Conservation (phyloP, 768 basidiomycete genomes). For the Antrodiella citrinella region DNA sequence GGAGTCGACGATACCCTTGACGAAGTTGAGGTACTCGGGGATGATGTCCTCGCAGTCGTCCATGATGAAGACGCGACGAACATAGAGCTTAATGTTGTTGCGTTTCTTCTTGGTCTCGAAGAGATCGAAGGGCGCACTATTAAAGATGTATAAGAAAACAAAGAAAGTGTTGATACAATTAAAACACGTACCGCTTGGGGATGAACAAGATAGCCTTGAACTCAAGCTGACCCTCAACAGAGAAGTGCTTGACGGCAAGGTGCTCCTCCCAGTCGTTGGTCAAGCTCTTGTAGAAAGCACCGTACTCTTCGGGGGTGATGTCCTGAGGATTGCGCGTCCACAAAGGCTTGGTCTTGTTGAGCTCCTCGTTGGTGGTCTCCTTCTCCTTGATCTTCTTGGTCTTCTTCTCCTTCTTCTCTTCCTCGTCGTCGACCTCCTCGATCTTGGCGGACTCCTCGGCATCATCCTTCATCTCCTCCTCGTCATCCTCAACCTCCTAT, state of each 20-base stretch:
- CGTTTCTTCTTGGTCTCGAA: slow-evolving; percentile 99
- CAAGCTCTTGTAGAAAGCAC: slow-evolving; percentile 97
- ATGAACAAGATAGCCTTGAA: slow-evolving; percentile 99
- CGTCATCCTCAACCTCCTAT: slow-evolving; percentile 85
- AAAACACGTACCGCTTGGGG: slow-evolving; percentile 76
- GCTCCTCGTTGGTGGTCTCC: slow-evolving; percentile 84
- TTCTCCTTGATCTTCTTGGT: slow-evolving; percentile 85
- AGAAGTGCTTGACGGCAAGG: slow-evolving; percentile 99
- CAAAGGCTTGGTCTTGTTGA: slow-evolving; percentile 99
- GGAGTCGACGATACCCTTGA: slow-evolving; percentile 99
- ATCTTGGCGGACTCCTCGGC: slow-evolving; percentile 75
- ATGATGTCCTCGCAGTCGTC: slow-evolving; percentile 99
- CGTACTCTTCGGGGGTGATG: slow-evolving; percentile 90
- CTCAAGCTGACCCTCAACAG: slow-evolving; percentile 99
- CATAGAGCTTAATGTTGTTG: slow-evolving; percentile 99
- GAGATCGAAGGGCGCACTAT: slow-evolving; percentile 94
- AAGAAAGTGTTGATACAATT: neutral
- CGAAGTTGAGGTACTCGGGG: slow-evolving; percentile 99
- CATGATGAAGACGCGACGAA: slow-evolving; percentile 99
- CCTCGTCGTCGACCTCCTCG: slow-evolving; percentile 58
- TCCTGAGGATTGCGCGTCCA: slow-evolving; percentile 98
- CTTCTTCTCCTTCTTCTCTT: slow-evolving; percentile 70
- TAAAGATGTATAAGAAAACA: slow-evolving; percentile 6
- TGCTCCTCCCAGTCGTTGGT: slow-evolving; percentile 99
- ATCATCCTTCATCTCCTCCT: slow-evolving; percentile 70